Percentiles rank a stretch among this genome's conserved stretches.
phyloP scores from a whole-genome alignment of 1,284 basidiomycete genomes.

The Papiliotrema laurentii region DNA sequence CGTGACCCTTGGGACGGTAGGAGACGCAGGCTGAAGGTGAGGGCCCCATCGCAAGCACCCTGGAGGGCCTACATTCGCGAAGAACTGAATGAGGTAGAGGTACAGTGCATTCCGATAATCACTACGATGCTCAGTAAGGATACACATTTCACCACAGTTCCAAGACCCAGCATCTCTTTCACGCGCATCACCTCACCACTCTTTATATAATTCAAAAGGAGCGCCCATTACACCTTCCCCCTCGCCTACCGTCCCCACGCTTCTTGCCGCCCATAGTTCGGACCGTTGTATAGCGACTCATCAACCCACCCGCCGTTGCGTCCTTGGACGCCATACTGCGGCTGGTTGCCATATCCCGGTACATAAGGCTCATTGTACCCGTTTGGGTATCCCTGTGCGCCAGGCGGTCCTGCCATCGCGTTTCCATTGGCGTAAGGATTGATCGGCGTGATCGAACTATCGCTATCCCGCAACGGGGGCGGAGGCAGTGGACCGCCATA shows the following conservation, averaged over 20 bases:
- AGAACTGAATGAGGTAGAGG: no score
- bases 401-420: no score
- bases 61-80: no score
- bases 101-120: no score
- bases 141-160: no score
- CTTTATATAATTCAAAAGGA: not conserved
- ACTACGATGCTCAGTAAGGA: no score
- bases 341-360: conserved; percentile 2
- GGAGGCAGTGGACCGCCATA: conserved; percentile 12
- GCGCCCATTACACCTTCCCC: not conserved
- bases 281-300: conserved; percentile 37
- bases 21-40: no score
- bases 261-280: conserved; percentile 27
- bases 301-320: conserved; percentile 31
- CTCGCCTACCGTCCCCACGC: conserved; percentile 18
- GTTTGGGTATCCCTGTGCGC: conserved; percentile 2
- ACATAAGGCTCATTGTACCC: conserved; percentile 6
- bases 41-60: no score
- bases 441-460: conserved; percentile 2
- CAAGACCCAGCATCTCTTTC: not conserved
- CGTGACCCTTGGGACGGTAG: no score
- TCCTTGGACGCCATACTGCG: conserved; percentile 4
- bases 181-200: not conserved
- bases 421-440: not conserved
- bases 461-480: conserved; percentile 6